A percentile compares a stretch with the other conserved stretches of the same genome.
These are phyloP conservation scores for Scopulariopsis brevicaulis DNA, from an alignment of 2,329 filamentous ascomycete species.

Conservation along the genomic window DNA sequence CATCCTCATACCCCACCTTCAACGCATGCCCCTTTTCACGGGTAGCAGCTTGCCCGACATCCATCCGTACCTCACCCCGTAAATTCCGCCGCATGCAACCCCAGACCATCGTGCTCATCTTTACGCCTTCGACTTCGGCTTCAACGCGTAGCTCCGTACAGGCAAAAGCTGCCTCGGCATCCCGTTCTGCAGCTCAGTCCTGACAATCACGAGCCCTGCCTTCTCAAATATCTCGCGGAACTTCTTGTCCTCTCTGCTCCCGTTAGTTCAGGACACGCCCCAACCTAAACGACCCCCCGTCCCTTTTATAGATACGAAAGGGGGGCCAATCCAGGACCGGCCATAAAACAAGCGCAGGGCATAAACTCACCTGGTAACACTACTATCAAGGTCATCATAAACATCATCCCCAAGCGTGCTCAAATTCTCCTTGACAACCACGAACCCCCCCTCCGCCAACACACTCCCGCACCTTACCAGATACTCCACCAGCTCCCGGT, in stretches of 20 bases:
- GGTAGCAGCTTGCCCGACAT: no score
- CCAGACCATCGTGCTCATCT: no score
- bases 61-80: not conserved
- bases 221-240: conserved; percentile 58
- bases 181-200: conserved; percentile 60
- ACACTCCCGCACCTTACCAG: conserved; percentile 45
- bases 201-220: conserved; percentile 57
- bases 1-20: no score
- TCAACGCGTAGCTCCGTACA: not conserved
- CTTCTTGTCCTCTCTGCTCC: conserved; percentile 53
- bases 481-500: conserved; percentile 58
- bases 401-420: conserved; percentile 46
- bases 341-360: not conserved
- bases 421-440: conserved; percentile 56
- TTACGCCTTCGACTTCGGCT: not conserved
- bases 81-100: not conserved
- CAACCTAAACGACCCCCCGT: not conserved
- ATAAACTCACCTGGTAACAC: conserved; percentile 52
- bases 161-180: conserved; percentile 24
- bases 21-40: no score
- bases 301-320: not conserved
- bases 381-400: conserved; percentile 66
- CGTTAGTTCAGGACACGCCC: not conserved
- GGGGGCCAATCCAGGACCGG: not conserved
- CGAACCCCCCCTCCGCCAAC: conserved; percentile 18